Evolutionary conservation across 176 grass and related monocot genomes (phyloP), one percentile per base, ranked within the genome.

Genomic region (Hsuehochloa calcarea): DNA sequence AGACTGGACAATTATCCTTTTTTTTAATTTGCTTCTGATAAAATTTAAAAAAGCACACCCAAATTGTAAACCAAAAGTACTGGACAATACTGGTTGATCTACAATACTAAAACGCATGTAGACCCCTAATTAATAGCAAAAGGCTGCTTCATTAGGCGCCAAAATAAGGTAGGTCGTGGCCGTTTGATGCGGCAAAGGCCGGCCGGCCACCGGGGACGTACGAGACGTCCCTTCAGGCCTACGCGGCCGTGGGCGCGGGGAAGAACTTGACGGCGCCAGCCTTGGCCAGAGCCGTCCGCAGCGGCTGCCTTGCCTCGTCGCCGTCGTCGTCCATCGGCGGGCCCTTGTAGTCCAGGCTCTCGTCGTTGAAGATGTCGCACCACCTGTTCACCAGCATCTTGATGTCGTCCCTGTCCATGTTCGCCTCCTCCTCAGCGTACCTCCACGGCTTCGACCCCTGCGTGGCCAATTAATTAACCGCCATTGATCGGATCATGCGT

Each of bases 381-480:
- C 95, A 97, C 63, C 58, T 92, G 0, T 60, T 27, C 39, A 97
- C 95, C 58, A 97, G 74, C 78, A 72, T 86, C 84, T 88, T 91
- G 38, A 94, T 87, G 82, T 94, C 95, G 0, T 87, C 88, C 5
- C 92, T 46, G 10, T 92, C 90, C 95, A 97, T 97, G 88, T 97
- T 91, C 27, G 71, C 49, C 80, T 97, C 95, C 65, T 94, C 23
- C 8, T 92, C 95, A 1, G 86, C 94, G 86, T 40, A 97, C 63
- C 86, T 89, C 95, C 95, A 94, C 0, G 95, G 95, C 80, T 97
- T 97, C 11, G 95, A 94, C 0, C 92, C 95, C 72, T 94, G 72
- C 37, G 55, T 4, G 4, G 12, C 3, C 23, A 20, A 55, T 10
- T 58, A 37, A 60, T 29, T 29, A 16, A 35, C 46, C 47, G 5